These are phyloP conservation scores for Beauveria rudraprayagi DNA, from an alignment of 2,329 filamentous ascomycete species.

Conservation along the genomic window DNA sequence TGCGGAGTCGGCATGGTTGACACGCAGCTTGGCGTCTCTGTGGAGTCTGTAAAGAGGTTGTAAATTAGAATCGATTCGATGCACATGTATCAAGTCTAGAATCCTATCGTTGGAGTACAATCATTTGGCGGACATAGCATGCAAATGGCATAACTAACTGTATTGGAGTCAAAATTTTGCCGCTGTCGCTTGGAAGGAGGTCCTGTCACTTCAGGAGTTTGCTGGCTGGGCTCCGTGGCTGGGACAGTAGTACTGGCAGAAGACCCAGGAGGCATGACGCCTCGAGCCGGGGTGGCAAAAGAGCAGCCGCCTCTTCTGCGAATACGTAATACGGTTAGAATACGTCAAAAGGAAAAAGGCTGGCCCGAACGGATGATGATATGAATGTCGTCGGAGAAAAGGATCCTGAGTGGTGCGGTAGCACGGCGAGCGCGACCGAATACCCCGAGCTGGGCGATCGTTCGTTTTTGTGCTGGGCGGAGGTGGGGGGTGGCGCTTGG, in stretches of 20 bases:
- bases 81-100: background rate
- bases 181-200: slow-evolving; percentile 2
- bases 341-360: background rate
- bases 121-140: background rate
- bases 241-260: background rate
- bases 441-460: slow-evolving; percentile 1
- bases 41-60: background rate
- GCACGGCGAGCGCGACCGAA: slow-evolving; percentile 4
- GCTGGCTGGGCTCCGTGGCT: background rate
- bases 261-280: slow-evolving; percentile 2
- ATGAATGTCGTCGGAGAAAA: background rate
- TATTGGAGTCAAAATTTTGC: background rate
- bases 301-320: background rate
- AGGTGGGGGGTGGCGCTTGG: background rate
- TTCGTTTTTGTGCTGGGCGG: background rate
- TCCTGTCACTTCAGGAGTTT: background rate
- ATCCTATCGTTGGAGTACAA: background rate
- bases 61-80: background rate
- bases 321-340: background rate
- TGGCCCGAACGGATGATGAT: background rate
- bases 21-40: slow-evolving; percentile 15
- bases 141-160: background rate
- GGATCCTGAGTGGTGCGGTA: slow-evolving; percentile 2
- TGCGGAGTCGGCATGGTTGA: slow-evolving; percentile 15
- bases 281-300: background rate